Evolutionary conservation across 208 protist genomes (phyloP).

Genomic region (Angomonas deanei): DNA sequence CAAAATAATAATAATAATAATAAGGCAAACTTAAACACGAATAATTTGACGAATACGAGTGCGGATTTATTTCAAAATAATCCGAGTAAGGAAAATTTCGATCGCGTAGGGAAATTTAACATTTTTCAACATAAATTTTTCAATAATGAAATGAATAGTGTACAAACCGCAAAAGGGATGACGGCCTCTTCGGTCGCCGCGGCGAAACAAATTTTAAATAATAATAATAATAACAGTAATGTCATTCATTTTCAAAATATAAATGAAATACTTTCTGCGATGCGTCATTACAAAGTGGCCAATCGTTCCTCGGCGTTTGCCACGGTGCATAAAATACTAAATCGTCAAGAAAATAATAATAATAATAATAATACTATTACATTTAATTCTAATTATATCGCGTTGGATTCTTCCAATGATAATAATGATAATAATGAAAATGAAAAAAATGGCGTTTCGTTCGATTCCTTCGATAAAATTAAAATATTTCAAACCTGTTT

Average conservation of each 20-base stretch:
- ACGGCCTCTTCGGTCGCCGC: too few species aligned
- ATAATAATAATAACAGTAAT: background rate
- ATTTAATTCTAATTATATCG: background rate
- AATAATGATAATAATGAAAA: background rate
- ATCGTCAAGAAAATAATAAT: background rate
- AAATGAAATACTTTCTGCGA: slow-evolving; percentile 37
- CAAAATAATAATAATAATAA: background rate
- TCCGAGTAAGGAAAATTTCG: background rate
- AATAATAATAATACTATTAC: background rate
- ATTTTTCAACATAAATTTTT: background rate
- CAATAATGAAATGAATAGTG: background rate
- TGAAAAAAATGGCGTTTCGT: background rate
- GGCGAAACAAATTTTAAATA: too few species aligned
- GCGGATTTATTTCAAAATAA: background rate
- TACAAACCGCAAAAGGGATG: too few species aligned
- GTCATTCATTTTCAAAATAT: background rate
- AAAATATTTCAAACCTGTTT: background rate
- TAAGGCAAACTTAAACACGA: background rate
- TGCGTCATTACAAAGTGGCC: slow-evolving; percentile 58
- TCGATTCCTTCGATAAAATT: background rate
- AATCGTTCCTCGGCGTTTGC: slow-evolving; percentile 53
- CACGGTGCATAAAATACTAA: slow-evolving; percentile 8
- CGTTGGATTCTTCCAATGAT: background rate
- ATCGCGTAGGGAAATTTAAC: background rate
- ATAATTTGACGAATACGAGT: background rate